phyloP scores from a whole-genome alignment of 805 yeast genomes.

The Cyberlindnera meyerae region DNA sequence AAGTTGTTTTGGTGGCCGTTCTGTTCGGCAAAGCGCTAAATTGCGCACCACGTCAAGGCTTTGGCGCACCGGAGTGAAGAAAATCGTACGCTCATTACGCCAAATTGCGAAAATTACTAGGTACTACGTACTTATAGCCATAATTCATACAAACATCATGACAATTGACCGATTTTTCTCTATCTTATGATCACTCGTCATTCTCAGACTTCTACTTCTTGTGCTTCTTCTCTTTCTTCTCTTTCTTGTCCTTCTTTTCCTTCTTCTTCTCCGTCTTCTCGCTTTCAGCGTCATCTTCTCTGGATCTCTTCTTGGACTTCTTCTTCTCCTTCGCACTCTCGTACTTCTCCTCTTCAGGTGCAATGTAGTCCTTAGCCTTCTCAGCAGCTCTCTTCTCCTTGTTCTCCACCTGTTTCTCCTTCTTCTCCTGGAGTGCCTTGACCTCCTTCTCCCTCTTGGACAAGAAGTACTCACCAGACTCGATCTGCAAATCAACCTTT shows the following conservation, averaged over 20 bases:
- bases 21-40: too few relatives aligned
- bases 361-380: constrained; percentile 72
- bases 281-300: constrained; percentile 26
- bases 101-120: constrained; percentile 1
- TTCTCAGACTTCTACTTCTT: constrained; percentile 26
- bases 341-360: constrained; percentile 73
- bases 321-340: constrained; percentile 37
- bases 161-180: not conserved
- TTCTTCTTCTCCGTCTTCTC: constrained; percentile 27
- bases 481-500: constrained; percentile 94
- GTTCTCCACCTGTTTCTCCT: constrained; percentile 69
- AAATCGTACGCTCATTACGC: too few relatives aligned
- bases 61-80: too few relatives aligned
- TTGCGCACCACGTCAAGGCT: too few relatives aligned
- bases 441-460: constrained; percentile 76
- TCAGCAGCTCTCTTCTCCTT: constrained; percentile 62
- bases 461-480: constrained; percentile 96
- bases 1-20: too few relatives aligned
- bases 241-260: constrained; percentile 26
- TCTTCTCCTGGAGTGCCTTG: constrained; percentile 69
- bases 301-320: constrained; percentile 26
- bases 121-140: not conserved
- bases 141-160: too few relatives aligned
- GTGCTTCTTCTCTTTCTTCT: constrained; percentile 26
- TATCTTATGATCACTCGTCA: too few relatives aligned